Evolutionary conservation across 768 basidiomycete species (phyloP), one percentile per base, ranked within the genome.

Genomic region (Dioszegia crocea): DNA sequence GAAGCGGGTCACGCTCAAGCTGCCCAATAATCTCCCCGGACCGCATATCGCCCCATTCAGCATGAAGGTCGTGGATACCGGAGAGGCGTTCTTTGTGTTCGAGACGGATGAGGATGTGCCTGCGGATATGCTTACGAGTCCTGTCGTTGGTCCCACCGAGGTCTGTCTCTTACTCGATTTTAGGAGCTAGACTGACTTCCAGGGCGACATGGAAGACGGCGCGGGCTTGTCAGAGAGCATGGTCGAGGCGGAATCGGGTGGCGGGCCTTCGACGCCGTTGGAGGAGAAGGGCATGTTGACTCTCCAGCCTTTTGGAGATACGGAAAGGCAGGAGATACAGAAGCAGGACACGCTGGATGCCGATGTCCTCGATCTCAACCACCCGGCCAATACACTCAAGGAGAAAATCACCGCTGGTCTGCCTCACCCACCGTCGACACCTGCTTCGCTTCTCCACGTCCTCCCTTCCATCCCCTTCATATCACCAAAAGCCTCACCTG

Each of bases 21-120:
- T 98, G 69, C 76, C 76, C 3, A 63, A 73, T 81, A 85, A 66
- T 82, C 83, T 43, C 9, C 66, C 75, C 1, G 60, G 64, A 16
- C 72, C 72, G 6, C 70, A 75, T 63, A 41, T 67, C 19, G 87
- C 92, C 56, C 94, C 94, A 0, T 98, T 89, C 77, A 83, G 83
- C 76, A 99, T 99, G 96, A 98, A 99, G 81, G 91, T 98, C 61
- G 93, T 92, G 39, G 96, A 98, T 59, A 91, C 96, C 1, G 96
- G 96, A 4, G 96, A 99, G 78, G 96, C 93, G 0, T 99, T 98
- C 82, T 98, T 98, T 71, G 88, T 99, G 39, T 91, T 98, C 65
- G 94, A 99, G 78, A 97, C 94, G 0, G 89, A 93, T 39, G 89
- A 87, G 38, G 91, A 97, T 59, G 86, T 98, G 29, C 94, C 96